A percentile compares a stretch with the other conserved stretches of the same genome.
Evolutionary conservation across 2,329 filamentous ascomycete species (phyloP).

Genomic region (Penicillium sp.): DNA sequence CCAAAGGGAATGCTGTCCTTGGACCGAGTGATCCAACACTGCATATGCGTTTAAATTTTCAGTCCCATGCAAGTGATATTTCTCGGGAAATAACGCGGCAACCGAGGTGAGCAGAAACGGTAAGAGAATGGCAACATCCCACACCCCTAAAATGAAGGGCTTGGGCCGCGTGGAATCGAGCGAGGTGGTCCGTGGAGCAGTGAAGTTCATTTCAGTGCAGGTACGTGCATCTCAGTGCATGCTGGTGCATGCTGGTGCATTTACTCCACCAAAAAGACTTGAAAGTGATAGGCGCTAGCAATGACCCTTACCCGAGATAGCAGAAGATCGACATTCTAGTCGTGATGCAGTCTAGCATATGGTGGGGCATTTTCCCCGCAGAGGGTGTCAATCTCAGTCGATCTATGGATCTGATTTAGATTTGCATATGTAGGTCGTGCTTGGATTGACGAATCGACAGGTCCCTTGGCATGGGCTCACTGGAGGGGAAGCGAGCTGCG

Average conservation of each 20-base stretch:
- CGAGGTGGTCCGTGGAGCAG: not conserved
- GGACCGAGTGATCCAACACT: too few relatives aligned
- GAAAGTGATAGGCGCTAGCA: not conserved
- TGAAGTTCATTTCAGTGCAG: not conserved
- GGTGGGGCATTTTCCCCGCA: not conserved
- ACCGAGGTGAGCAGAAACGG: not conserved
- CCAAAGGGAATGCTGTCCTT: too few relatives aligned
- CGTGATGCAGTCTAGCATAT: not conserved
- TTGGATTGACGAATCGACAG: not conserved
- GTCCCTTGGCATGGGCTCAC: not conserved
- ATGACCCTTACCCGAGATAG: not conserved
- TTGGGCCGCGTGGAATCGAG: not conserved
- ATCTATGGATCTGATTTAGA: not conserved
- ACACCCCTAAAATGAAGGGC: not conserved
- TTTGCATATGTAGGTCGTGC: not conserved
- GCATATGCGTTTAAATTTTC: not conserved
- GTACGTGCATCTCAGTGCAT: not conserved
- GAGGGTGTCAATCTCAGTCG: not conserved
- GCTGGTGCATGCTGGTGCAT: not conserved
- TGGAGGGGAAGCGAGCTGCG: not conserved
- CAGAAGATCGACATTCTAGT: not conserved
- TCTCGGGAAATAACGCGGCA: not conserved
- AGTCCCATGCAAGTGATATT: not conserved
- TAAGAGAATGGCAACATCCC: not conserved
- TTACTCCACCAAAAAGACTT: not conserved